Evolutionary conservation across 257 asterid genomes (phyloP), one percentile per base, ranked within the genome.

Genomic region (Solanum sejunctum): DNA sequence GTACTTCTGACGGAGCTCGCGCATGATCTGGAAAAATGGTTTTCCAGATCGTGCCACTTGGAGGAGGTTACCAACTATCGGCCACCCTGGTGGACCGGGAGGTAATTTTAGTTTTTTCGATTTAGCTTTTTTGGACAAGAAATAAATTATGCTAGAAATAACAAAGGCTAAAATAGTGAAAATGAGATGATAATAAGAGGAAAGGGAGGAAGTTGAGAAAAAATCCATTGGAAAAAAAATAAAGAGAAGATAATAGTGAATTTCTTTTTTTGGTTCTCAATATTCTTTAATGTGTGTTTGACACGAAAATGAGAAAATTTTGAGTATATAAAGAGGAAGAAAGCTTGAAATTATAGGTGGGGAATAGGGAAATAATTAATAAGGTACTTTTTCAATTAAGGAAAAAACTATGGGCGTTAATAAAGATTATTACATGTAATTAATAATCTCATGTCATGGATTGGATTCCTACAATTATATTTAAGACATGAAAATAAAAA

Each of bases 71-170:
- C 99, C 99, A 16, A 95, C 97, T 1, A 96, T 85, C 36, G 98
- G 99, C 87, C 92, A 90, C 1, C 99, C 98, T 9, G 97, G 97
- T 4, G 98, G 98, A 0, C 99, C 99, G 7, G 98, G 98, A 16
- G 99, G 99, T 15, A 95, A 90, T 8, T 89, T 92, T 64, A 90
- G 91, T 75, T 87, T 93, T 56, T 91, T 93, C 56, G 91, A 85
- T 75, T 88, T 86, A 1, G 89, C 83, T 63, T 92, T 93, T 11
- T 86, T 85, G 12, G 94, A 67, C 1, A 90, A 18, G 51, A 86
- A 36, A 88, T 92, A 90, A 75, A 96, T 81, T 12, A 94, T 57
- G 77, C 52, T 86, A 1, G 96, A 93, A 10, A 91, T 0, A n/a
- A 89, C 18, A 80, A 95, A 89, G 7, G 95, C 95, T 0, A 90